Conservation (phyloP, 2,329 filamentous ascomycete species). For the Exophiala dermatitidis region DNA sequence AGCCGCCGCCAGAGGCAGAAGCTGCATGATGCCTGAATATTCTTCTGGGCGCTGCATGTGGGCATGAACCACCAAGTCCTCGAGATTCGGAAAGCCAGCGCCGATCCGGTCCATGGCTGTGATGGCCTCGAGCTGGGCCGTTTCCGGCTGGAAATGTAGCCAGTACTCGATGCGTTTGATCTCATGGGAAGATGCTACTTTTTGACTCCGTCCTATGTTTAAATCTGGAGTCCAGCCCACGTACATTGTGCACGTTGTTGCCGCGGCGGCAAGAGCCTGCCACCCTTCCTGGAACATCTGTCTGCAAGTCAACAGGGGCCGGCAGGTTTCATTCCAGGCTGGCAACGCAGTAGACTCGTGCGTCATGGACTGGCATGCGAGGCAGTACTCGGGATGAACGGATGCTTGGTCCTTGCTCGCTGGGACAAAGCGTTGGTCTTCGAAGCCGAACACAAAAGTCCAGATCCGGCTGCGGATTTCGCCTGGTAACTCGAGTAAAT, state of each 20-base stretch:
- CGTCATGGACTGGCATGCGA: slow-evolving; percentile 1
- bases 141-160: slow-evolving; percentile 16
- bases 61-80: slow-evolving; percentile 6
- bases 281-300: slow-evolving; percentile 15
- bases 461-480: slow-evolving; percentile 20
- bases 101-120: slow-evolving; percentile 1
- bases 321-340: slow-evolving; percentile 4
- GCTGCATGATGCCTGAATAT: slow-evolving; percentile 8
- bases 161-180: slow-evolving; percentile 6
- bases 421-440: slow-evolving; percentile 3
- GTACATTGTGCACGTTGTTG: slow-evolving; percentile 1
- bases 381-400: not conserved
- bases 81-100: slow-evolving; percentile 4
- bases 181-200: not conserved
- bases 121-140: not conserved
- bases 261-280: not conserved
- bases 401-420: not conserved
- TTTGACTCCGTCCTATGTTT: not conserved
- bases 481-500: slow-evolving; percentile 19
- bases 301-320: slow-evolving; percentile 15
- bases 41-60: slow-evolving; percentile 16
- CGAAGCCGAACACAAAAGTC: slow-evolving; percentile 3
- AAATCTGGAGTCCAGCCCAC: not conserved
- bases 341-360: not conserved
- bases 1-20: slow-evolving; percentile 6